phyloP scores from a whole-genome alignment of 176 grass and related monocot species.

The Cenchrus fungigraminus region DNA sequence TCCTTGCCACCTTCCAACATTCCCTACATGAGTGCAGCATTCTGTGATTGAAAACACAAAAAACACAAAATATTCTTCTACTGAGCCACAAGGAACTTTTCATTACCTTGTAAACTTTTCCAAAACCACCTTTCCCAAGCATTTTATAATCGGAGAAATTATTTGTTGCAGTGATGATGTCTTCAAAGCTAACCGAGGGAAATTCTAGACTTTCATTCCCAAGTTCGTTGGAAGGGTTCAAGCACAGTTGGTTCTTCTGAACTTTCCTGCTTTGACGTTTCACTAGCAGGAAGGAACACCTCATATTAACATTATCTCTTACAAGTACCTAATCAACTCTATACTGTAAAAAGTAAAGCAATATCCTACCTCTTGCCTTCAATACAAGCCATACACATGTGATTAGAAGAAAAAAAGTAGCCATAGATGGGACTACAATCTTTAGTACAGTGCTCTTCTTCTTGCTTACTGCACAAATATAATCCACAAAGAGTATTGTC shows the following conservation, averaged over 20 bases:
- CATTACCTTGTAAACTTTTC: conserved; percentile 61
- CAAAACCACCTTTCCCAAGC: conserved; percentile 64
- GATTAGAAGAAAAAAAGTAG: conserved; percentile 29
- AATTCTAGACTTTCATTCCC: conserved; percentile 17
- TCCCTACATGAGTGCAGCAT: conserved; percentile 39
- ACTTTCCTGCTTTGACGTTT: conserved; percentile 27
- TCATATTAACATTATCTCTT: not conserved
- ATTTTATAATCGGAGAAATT: conserved; percentile 51
- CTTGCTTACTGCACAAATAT: conserved; percentile 31
- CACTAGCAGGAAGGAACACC: not conserved
- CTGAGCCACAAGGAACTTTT: not conserved
- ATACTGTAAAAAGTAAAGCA: not conserved
- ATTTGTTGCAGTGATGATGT: conserved; percentile 44
- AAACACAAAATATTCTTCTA: not conserved
- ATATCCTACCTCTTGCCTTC: conserved; percentile 44
- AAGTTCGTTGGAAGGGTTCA: not conserved
- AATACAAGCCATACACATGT: conserved; percentile 14
- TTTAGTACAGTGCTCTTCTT: conserved; percentile 26
- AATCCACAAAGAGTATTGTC: not conserved
- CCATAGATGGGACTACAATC: conserved; percentile 29
- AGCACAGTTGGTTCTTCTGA: not conserved
- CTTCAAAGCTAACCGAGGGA: conserved; percentile 41
- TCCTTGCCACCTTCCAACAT: conserved; percentile 44
- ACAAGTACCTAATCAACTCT: not conserved
- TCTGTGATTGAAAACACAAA: not conserved